Evolutionary conservation across 1,284 basidiomycete species (phyloP), one percentile per base, ranked within the genome.

Genomic region (Cystodermella granulosa): DNA sequence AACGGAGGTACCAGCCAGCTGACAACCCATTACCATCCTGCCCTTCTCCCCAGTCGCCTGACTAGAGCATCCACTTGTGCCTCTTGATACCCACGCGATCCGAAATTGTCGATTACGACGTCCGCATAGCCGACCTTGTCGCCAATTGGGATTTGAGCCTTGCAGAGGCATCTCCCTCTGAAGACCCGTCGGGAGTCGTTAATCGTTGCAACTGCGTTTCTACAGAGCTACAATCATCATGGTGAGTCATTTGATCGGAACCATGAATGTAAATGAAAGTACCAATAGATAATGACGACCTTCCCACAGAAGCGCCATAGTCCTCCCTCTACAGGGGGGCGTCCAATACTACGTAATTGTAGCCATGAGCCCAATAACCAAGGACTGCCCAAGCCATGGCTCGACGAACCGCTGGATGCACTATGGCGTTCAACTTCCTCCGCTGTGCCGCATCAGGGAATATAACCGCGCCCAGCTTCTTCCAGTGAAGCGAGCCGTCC

Each of bases 311-410:
- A 88, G 59, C 79, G 82, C 83, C 88, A 92, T 43, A 98, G 63
- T 1, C 86, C 85, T 1, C 90, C 84, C 65, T 98, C 95, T 47
- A 98, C 42, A 98, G 68, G n/a, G 95, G 95, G 5, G 97, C 88
- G 64, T 98, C 95, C 49, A 98, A 70, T 2, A 98, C 76, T 49
- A 89, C 90, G 43, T 86, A 74, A 58, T 79, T 82, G 53, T 89
- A 71, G 3, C 94, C 95, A 22, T 63, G 67, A 26, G 92, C 45
- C 93, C 95, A 98, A 52, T 73, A 74, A 47, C 71, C 69, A 40
- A 92, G 39, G 5, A 96, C 75, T 46, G 71, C 70, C 76, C 77
- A 80, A 14, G 86, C 63, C 80, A 97, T 91, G 14, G 77, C 82
- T 48, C 76, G 74, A 43, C 84, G 72, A 21, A 98, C 91, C 0